Base-by-base conservation (phyloP, 306 rosid genomes). In the Elaeagnus macrophylla region DNA sequence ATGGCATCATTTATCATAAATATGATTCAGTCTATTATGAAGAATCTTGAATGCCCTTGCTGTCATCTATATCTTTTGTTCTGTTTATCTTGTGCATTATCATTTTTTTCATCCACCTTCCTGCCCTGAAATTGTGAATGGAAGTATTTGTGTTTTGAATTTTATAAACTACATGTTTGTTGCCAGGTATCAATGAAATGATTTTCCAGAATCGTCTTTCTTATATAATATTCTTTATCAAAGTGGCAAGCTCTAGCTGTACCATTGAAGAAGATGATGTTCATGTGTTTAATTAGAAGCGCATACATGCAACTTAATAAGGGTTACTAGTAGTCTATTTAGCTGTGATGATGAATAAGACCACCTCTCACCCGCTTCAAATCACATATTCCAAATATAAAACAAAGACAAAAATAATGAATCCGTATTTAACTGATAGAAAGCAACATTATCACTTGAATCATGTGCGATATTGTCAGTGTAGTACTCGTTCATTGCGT, bases 31-130 rank as follows among this genome's bases (percentile, higher is more conserved):
- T 65, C 54, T 53, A 68, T 17, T 53, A 68, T 17, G 53, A 39
- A 67, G 68, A 72, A 56, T 67, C 63, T 67, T 74, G 61, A 57
- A 77, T 56, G 48, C 61, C 77, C 36, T 40, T 48, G 14, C 36
- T 52, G 57, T 54, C 44, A 32, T 50, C 6, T 45, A 6, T 45
- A 13, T 45, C 15, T 67, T 69, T 38, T 37, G 62, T 64, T 35
- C 17, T 60, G 45, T 67, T 69, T 51, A 55, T 68, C 50, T 66
- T 63, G 83, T 80, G 79, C 67, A 71, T 69, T 61, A 61, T 68
- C 60, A 69, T 67, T 56, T 57, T 57, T 53, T 55, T 69, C 53
- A 39, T 70, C 54, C 57, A 40, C 53, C 32, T 54, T 48, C 49
- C 7, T 17, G 67, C 71, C 65, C 63, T 73, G 75, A 70, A 69